These are phyloP conservation scores for Blakeslea trispora DNA, from an alignment of 371 early-diverging fungal species.

Conservation along the genomic window DNA sequence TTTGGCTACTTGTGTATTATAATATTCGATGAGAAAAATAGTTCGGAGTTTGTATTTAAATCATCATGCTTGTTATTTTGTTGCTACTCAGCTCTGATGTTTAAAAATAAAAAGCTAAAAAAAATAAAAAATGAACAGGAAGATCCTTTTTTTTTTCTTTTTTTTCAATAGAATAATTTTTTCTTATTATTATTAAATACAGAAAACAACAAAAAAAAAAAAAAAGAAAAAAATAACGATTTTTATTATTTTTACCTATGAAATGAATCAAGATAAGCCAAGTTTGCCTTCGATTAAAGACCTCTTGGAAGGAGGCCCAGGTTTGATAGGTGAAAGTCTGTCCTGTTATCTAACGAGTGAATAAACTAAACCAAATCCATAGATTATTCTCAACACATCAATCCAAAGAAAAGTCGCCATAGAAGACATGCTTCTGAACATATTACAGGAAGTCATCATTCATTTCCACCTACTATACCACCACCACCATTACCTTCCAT, in stretches of 20 bases:
- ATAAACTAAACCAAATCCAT: too few species aligned
- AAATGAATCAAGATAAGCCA: constrained; percentile 14
- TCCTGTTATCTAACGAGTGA: too few species aligned
- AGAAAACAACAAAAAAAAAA: too few species aligned
- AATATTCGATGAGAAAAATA: background rate
- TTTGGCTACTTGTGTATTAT: constrained; percentile 17
- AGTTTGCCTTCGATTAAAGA: constrained; percentile 19
- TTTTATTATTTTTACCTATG: too few species aligned
- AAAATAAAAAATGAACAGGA: too few species aligned
- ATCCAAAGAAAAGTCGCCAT: constrained; percentile 3
- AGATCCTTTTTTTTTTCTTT: background rate
- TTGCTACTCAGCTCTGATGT: background rate
- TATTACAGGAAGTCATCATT: constrained; percentile 6
- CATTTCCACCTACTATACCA: background rate
- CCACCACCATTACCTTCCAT: background rate
- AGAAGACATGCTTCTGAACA: constrained; percentile 22
- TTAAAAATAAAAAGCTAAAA: too few species aligned
- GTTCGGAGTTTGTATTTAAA: background rate
- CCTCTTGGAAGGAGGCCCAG: constrained; percentile 22
- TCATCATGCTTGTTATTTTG: background rate
- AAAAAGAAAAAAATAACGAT: too few species aligned
- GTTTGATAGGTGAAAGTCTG: constrained; percentile 19
- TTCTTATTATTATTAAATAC: background rate
- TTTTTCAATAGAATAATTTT: background rate
- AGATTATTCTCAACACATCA: constrained; percentile 6